Evolutionary conservation across 306 rosid species (phyloP).

Genomic region (Rubus parviflorus): DNA sequence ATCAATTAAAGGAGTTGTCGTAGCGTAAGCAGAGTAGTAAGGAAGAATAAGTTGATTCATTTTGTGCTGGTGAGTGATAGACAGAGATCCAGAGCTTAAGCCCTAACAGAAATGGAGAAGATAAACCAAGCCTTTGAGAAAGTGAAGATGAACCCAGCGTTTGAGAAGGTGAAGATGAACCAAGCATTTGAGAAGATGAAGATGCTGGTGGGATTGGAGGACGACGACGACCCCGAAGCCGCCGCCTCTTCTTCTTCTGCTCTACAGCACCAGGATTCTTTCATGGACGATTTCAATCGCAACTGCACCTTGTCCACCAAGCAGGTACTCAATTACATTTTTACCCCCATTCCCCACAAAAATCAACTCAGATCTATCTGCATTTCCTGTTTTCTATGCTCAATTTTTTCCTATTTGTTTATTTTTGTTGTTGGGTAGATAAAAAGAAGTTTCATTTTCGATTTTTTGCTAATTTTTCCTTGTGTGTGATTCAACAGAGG

Average conservation of each 20-base stretch:
- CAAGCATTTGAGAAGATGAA: constrained; percentile 75
- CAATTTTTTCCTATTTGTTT: background rate
- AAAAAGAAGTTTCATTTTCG: background rate
- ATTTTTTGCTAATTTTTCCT: background rate
- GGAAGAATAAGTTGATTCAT: background rate
- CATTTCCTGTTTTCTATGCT: background rate
- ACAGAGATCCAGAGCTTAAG: background rate
- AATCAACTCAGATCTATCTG: constrained; percentile 16
- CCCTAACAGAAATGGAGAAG: background rate
- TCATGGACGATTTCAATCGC: constrained; percentile 84
- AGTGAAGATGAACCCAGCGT: background rate
- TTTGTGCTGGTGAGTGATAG: background rate
- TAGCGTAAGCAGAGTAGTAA: background rate
- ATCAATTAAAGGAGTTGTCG: background rate
- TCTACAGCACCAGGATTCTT: constrained; percentile 42
- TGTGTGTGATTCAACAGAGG: constrained; percentile 50
- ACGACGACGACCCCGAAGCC: constrained; percentile 34
- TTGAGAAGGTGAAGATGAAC: constrained; percentile 74
- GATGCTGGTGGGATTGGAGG: constrained; percentile 84
- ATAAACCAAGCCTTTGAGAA: constrained; percentile 27
- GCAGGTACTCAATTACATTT: constrained; percentile 54
- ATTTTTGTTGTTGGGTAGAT: no score
- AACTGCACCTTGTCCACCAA: constrained; percentile 78
- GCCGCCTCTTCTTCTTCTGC: constrained; percentile 25
- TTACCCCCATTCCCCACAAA: no score